phyloP scores from a whole-genome alignment of 2,329 filamentous ascomycete species.

The Rutstroemia sp. region DNA sequence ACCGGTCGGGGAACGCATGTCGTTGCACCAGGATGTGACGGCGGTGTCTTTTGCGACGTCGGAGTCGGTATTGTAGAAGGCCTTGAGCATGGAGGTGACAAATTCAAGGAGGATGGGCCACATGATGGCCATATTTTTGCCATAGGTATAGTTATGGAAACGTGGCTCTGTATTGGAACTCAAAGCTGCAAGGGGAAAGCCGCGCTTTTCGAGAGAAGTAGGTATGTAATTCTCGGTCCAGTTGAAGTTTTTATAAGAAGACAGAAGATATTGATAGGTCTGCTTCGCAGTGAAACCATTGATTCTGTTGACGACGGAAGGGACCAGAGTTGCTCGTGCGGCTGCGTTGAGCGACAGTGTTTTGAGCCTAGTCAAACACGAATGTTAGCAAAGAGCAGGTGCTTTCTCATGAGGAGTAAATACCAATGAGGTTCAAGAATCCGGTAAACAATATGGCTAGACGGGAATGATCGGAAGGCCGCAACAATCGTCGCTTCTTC shows the following conservation, averaged over 20 bases:
- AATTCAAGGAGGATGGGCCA: constrained; percentile 38
- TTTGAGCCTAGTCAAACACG: constrained; percentile 4
- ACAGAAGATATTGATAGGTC: constrained; percentile 7
- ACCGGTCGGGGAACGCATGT: constrained; percentile 32
- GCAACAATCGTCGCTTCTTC: constrained; percentile 8
- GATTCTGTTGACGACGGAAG: background rate
- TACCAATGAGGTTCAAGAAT: constrained; percentile 11
- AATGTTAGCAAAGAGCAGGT: background rate
- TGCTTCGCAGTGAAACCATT: constrained; percentile 4
- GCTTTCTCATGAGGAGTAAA: background rate
- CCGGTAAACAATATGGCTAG: constrained; percentile 8
- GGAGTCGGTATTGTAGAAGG: constrained; percentile 29
- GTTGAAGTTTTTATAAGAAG: constrained; percentile 11
- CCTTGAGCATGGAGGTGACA: constrained; percentile 33
- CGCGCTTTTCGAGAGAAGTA: constrained; percentile 36
- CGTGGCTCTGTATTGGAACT: constrained; percentile 24
- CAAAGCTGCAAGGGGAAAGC: constrained; percentile 34
- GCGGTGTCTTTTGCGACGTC: constrained; percentile 28
- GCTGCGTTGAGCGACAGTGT: constrained; percentile 8
- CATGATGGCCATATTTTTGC: constrained; percentile 37
- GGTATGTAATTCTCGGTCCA: constrained; percentile 34
- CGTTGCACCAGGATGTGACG: constrained; percentile 35
- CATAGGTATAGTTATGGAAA: constrained; percentile 44
- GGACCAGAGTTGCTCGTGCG: background rate
- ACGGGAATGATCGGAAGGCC: constrained; percentile 6